Conservation (phyloP, 106 monocot species). For the Posidonia australis region DNA sequence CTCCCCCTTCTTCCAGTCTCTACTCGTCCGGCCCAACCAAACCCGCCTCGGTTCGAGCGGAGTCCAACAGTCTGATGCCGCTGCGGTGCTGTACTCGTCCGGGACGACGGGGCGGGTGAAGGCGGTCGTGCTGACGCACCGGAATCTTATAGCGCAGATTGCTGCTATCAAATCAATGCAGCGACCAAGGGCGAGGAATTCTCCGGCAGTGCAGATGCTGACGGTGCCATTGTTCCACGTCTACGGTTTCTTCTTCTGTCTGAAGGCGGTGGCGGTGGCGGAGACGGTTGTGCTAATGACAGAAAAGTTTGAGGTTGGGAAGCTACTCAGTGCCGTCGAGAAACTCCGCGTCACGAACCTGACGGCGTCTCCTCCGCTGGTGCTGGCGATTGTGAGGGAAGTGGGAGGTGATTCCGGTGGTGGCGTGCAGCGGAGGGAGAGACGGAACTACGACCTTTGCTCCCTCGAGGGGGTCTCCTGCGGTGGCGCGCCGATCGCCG, state of each 20-base stretch:
- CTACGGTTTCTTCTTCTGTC: no score
- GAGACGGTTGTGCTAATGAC: background rate
- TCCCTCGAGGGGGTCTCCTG: slow-evolving; percentile 2
- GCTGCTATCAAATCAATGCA: slow-evolving; percentile 9
- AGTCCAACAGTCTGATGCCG: slow-evolving; percentile 41
- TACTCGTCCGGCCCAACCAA: background rate
- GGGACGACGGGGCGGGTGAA: slow-evolving; percentile 65
- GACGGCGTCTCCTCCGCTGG: background rate
- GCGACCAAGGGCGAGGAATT: background rate
- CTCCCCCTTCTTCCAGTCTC: slow-evolving; percentile 30
- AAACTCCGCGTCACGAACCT: background rate
- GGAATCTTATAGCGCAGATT: slow-evolving; percentile 50
- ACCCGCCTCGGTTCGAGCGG: background rate
- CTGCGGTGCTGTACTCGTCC: slow-evolving; percentile 62
- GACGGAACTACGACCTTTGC: background rate
- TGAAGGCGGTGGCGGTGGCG: no score
- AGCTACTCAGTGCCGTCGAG: background rate
- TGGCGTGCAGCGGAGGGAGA: background rate
- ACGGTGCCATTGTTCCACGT: no score
- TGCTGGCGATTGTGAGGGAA: background rate
- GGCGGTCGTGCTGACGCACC: slow-evolving; percentile 53
- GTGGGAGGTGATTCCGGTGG: background rate
- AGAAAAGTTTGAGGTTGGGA: background rate
- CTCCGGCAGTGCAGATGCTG: slow-evolving; percentile 3
- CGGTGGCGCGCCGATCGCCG: slow-evolving; percentile 4